Percentiles rank a stretch among this genome's conserved stretches.
Conservation (phyloP, 169 alveolate genomes). For the Eimeria praecox region DNA sequence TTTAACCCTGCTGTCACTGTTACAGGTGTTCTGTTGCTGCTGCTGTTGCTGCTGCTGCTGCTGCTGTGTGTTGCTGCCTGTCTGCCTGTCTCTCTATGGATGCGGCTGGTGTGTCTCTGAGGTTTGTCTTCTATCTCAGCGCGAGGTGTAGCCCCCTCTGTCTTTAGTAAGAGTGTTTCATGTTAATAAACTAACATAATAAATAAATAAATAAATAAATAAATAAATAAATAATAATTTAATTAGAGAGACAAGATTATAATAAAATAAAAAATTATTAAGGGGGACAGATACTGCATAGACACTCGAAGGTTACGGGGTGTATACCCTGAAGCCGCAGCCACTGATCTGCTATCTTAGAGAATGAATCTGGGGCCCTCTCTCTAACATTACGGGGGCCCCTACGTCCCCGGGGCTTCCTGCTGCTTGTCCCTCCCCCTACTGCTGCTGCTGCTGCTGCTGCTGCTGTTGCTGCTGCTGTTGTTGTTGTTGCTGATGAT, state of each 20-base stretch:
- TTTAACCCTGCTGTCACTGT: not conserved
- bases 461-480: conserved; percentile 16
- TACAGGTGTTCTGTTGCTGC: not conserved
- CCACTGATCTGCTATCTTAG: conserved; percentile 60
- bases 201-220: not conserved
- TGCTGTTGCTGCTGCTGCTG: conserved; percentile 20
- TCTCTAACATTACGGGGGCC: not conserved
- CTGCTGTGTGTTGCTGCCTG: not conserved
- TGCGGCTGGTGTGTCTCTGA: not conserved
- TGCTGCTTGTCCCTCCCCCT: not conserved
- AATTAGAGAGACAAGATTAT: not conserved
- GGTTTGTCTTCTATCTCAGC: too few relatives aligned
- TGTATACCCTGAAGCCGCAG: conserved; percentile 32
- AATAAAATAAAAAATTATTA: not conserved
- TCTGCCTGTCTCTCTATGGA: not conserved
- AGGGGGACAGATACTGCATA: not conserved
- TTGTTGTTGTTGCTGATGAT: not conserved
- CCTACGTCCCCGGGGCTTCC: not conserved
- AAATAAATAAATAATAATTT: not conserved
- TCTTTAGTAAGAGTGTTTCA: too few relatives aligned
- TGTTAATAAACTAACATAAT: not conserved
- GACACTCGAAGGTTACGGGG: conserved; percentile 18
- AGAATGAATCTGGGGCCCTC: conserved; percentile 33
- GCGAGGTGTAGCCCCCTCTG: too few relatives aligned
- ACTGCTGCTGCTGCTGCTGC: conserved; percentile 26